Evolutionary conservation across 208 protist genomes (phyloP), one percentile per base, ranked within the genome.

Genomic region (Trypanosoma scelopori): DNA sequence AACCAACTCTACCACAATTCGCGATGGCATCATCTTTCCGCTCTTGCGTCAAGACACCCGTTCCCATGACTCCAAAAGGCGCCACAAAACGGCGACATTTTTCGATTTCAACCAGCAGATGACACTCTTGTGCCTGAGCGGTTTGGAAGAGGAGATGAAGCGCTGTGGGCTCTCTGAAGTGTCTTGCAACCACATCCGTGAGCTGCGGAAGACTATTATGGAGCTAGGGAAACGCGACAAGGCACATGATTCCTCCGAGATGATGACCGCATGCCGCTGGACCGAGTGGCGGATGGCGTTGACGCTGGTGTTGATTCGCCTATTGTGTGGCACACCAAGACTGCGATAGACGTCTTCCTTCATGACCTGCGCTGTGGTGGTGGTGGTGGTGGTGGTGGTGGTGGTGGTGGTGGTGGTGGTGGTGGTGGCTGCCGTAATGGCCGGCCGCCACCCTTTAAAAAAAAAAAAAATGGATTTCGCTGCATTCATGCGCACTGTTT

Each of bases 1-100:
- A 1, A 92, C 93, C n/a, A 86, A 84, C 43, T 85, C 85, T 9
- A 55, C 37, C n/a, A 83, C 58, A 39, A 94, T 97, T 51, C 87
- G 93, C 41, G 91, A 97, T 65, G 79, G 81, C 30, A 89, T 97
- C 52, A 79, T 96, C 7, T 97, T 95, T 39, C 93, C 93, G 15
- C 65, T 97, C 30, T 75, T 96, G 22, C 85, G 87, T 22, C 68
- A 81, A 35, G 90, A 96, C 59, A 71, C 68, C 41, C 62, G 71
- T 46, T 91, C 84, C 27, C 90, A 84, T 67, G 90, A 96, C 63
- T 77, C 74, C 4, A 89, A 87, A 66, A 80, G 87, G 32, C 81
- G 87, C 1, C 79, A 85, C 43, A 77, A 65, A 52, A 90, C 83
- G 25, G 90, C 90, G 1, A 78, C 81, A 11, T 91, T 84, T 65